Evolutionary conservation across 192 early-diverging fungal species (phyloP).

Genomic region (Coemansia sp.): DNA sequence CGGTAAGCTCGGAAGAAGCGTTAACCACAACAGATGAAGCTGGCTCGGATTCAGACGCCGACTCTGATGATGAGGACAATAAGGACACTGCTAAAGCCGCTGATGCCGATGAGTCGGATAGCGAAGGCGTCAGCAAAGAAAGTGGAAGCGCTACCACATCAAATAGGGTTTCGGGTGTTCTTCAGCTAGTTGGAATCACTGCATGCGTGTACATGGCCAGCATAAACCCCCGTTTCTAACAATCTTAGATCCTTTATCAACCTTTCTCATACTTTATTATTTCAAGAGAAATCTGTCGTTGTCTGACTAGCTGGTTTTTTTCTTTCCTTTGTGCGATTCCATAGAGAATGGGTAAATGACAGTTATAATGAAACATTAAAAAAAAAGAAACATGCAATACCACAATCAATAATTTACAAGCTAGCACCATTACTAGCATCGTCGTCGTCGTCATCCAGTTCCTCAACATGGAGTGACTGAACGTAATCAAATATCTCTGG

Average conservation of each 20-base stretch:
- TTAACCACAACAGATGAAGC: background rate
- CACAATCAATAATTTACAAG: background rate
- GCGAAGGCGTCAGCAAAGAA: background rate
- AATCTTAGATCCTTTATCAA: background rate
- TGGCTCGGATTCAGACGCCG: conserved; percentile 30
- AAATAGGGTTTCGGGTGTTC: background rate
- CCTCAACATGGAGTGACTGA: conserved; percentile 45
- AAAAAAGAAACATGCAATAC: background rate
- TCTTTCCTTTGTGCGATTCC: background rate
- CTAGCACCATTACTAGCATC: conserved; percentile 1
- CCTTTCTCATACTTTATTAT: background rate
- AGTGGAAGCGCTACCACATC: conserved; percentile 4
- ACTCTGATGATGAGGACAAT: conserved; percentile 20
- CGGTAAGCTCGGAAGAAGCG: background rate
- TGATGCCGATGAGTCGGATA: background rate
- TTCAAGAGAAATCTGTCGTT: background rate
- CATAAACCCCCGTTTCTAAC: background rate
- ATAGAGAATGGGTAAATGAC: too few relatives aligned
- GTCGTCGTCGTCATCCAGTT: conserved; percentile 32
- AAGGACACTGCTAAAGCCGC: conserved; percentile 1
- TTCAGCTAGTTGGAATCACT: background rate
- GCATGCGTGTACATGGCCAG: conserved; percentile 4
- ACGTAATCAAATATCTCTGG: conserved; percentile 47
- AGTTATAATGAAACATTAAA: background rate
- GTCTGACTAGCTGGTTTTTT: background rate